Conservation (phyloP, 2,329 filamentous ascomycete species). For the Coniochaeta ligniaria region DNA sequence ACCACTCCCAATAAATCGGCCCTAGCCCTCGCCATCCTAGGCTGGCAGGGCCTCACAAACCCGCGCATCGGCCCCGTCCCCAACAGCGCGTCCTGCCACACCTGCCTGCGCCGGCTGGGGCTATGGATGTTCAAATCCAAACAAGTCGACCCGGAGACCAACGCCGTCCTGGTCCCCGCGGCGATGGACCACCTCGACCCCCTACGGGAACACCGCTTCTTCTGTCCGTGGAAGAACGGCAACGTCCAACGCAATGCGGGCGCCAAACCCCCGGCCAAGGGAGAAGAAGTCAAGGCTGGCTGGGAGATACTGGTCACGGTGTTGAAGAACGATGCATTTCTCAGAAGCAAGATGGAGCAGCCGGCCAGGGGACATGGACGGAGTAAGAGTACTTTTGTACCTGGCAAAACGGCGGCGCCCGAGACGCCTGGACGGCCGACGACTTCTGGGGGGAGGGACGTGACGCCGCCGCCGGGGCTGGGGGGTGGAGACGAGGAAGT, state of each 20-base stretch:
- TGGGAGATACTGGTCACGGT: slow-evolving; percentile 50
- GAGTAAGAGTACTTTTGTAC: slow-evolving; percentile 16
- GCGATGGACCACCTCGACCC: slow-evolving; percentile 63
- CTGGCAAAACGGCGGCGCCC: slow-evolving; percentile 7
- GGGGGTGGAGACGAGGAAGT: slow-evolving; percentile 38
- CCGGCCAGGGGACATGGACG: slow-evolving; percentile 15
- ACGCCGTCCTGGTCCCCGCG: slow-evolving; percentile 46
- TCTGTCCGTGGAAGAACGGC: slow-evolving; percentile 72
- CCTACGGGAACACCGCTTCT: slow-evolving; percentile 68
- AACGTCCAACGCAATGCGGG: slow-evolving; percentile 49
- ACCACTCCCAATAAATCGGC: slow-evolving; percentile 35
- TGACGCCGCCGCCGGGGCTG: slow-evolving; percentile 10
- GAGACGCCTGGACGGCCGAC: slow-evolving; percentile 10
- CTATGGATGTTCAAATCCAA: slow-evolving; percentile 90
- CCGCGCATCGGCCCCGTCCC: slow-evolving; percentile 51
- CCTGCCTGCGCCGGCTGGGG: slow-evolving; percentile 81
- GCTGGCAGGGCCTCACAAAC: slow-evolving; percentile 64
- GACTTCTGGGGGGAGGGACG: slow-evolving; percentile 13
- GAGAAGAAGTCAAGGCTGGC: slow-evolving; percentile 33
- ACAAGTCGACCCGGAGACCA: slow-evolving; percentile 47
- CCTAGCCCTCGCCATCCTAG: slow-evolving; percentile 62
- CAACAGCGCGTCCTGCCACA: slow-evolving; percentile 71
- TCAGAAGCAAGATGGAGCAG: slow-evolving; percentile 29
- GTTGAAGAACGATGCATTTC: slow-evolving; percentile 50
- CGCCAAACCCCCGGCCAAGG: slow-evolving; percentile 4